These are phyloP conservation scores for Russula abietina DNA, from an alignment of 768 basidiomycete species.

Conservation along the genomic window DNA sequence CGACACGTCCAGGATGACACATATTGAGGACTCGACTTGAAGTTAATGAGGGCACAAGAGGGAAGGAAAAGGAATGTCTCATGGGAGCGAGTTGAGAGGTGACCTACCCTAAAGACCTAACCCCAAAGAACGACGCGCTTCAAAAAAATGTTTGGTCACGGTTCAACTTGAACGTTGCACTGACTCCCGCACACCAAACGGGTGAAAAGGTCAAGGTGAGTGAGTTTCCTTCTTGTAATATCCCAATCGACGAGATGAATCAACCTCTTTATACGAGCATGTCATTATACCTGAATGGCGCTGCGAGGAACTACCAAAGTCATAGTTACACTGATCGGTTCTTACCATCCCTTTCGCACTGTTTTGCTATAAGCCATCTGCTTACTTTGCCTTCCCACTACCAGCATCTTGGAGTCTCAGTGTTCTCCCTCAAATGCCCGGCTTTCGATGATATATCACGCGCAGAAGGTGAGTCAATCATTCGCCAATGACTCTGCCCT, in stretches of 20 bases:
- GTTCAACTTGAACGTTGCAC: background rate
- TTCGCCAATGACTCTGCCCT: slow-evolving; percentile 16
- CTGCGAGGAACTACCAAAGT: slow-evolving; percentile 54
- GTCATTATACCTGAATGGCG: slow-evolving; percentile 45
- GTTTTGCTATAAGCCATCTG: slow-evolving; percentile 17
- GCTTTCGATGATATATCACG: background rate
- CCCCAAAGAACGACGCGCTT: background rate
- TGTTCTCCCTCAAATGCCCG: slow-evolving; percentile 21
- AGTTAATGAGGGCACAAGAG: background rate
- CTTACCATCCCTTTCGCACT: slow-evolving; percentile 19
- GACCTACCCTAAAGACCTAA: slow-evolving; percentile 26
- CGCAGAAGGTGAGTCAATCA: background rate
- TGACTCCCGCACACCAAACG: background rate
- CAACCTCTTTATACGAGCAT: slow-evolving; percentile 44
- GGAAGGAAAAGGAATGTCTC: background rate
- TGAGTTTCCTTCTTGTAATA: slow-evolving; percentile 5
- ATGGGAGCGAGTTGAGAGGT: background rate
- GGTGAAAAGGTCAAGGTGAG: background rate
- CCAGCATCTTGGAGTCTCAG: background rate
- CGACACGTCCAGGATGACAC: too few species aligned
- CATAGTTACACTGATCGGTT: slow-evolving; percentile 90
- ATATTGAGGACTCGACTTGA: background rate
- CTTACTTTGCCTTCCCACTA: background rate
- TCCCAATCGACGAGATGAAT: slow-evolving; percentile 53
- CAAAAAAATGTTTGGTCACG: background rate